These are phyloP conservation scores for Pterocarpus santalinus DNA, from an alignment of 306 rosid genomes.

Conservation along the genomic window DNA sequence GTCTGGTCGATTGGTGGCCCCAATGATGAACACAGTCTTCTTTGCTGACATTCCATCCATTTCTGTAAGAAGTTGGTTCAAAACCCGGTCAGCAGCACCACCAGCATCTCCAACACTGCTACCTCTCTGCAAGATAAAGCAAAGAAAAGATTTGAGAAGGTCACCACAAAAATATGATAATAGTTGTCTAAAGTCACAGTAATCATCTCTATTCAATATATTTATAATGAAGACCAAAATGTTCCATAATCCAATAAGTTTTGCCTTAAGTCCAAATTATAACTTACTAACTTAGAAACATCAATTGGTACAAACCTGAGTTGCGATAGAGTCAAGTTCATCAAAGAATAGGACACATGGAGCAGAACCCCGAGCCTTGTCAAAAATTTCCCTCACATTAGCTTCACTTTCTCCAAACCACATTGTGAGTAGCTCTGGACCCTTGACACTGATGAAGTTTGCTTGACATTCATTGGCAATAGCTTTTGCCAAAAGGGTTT, in stretches of 20 bases:
- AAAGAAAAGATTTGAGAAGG: slow-evolving; percentile 37
- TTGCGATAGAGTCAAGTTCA: slow-evolving; percentile 98
- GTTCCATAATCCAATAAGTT: background rate
- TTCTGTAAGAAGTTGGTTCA: slow-evolving; percentile 95
- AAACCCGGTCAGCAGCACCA: slow-evolving; percentile 97
- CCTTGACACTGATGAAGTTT: slow-evolving; percentile 95
- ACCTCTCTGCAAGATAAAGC: slow-evolving; percentile 75
- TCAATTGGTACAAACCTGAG: slow-evolving; percentile 72
- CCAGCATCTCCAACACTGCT: slow-evolving; percentile 98
- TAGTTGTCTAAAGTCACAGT: background rate
- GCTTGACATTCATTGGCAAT: slow-evolving; percentile 99
- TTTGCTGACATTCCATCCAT: slow-evolving; percentile 99
- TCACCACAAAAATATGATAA: slow-evolving; percentile 17
- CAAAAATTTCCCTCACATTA: slow-evolving; percentile 96
- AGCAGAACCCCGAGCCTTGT: slow-evolving; percentile 99
- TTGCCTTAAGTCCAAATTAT: no score
- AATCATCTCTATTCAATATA: background rate
- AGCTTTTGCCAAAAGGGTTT: slow-evolving; percentile 96
- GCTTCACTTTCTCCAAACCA: slow-evolving; percentile 99
- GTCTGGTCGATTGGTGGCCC: slow-evolving; percentile 97
- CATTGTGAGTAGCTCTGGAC: slow-evolving; percentile 98
- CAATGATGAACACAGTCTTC: slow-evolving; percentile 95
- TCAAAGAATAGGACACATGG: slow-evolving; percentile 99
- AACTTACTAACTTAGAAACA: background rate
- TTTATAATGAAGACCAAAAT: slow-evolving; percentile 36